A percentile compares a stretch with the other conserved stretches of the same genome.
Conservation (phyloP, 2,329 filamentous ascomycete species). For the Ceratocystis papillata region DNA sequence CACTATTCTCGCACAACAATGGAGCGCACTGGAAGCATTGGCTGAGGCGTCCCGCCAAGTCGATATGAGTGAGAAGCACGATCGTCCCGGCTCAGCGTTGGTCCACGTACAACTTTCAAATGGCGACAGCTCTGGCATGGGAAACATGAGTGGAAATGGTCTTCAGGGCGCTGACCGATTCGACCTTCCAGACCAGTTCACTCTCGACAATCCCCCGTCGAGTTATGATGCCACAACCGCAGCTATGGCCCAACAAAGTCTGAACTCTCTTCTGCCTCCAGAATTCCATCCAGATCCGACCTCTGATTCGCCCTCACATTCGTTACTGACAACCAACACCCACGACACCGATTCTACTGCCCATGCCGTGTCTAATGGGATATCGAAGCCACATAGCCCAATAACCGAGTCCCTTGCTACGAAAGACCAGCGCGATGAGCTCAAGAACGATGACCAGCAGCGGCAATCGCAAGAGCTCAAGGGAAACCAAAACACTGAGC, state of each 20-base stretch:
- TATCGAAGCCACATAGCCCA: conserved; percentile 11
- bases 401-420: conserved; percentile 3
- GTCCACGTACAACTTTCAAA: conserved; percentile 32
- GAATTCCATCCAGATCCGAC: conserved; percentile 17
- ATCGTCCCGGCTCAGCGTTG: conserved; percentile 27
- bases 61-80: conserved; percentile 52
- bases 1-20: conserved; percentile 43
- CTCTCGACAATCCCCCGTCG: conserved; percentile 45
- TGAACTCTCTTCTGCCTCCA: conserved; percentile 18
- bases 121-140: conserved; percentile 16
- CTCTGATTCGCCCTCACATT: conserved; percentile 11
- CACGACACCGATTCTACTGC: conserved; percentile 16
- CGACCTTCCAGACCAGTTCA: conserved; percentile 49
- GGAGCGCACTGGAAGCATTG: conserved; percentile 74
- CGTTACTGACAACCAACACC: background rate
- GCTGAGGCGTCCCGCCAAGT: conserved; percentile 80
- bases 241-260: conserved; percentile 19
- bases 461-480: background rate
- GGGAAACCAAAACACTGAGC: background rate
- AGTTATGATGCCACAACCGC: conserved; percentile 37
- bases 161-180: conserved; percentile 33
- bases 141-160: conserved; percentile 14
- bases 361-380: background rate
- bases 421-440: background rate
- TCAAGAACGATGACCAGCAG: background rate